Evolutionary conservation across 1,284 basidiomycete genomes (phyloP).

Genomic region (Amylostereum chailletii): DNA sequence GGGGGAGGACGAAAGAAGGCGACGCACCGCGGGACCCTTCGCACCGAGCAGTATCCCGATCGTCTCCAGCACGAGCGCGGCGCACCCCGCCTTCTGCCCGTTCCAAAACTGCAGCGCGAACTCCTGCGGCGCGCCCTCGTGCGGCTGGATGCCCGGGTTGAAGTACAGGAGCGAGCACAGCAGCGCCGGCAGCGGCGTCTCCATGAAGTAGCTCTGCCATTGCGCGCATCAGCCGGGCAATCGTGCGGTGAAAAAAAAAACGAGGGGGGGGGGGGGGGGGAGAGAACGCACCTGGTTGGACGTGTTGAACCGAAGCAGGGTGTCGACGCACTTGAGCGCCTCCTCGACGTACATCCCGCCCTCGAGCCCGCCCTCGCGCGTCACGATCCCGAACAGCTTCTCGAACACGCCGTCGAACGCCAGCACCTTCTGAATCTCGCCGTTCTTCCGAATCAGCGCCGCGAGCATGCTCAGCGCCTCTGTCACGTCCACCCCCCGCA

Average conservation of each 20-base stretch:
- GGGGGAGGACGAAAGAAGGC: neutral
- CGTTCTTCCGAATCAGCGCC: conserved; percentile 75
- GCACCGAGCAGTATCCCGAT: conserved; percentile 68
- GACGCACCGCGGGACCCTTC: conserved; percentile 63
- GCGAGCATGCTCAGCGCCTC: conserved; percentile 53
- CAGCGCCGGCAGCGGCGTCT: conserved; percentile 77
- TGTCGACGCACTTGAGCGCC: conserved; percentile 79
- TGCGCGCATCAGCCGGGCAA: neutral
- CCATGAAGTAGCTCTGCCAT: conserved; percentile 89
- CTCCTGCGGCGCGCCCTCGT: conserved; percentile 74
- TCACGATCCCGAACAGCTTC: conserved; percentile 85
- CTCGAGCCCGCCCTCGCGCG: conserved; percentile 85
- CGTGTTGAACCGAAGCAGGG: conserved; percentile 83
- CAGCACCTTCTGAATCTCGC: conserved; percentile 94
- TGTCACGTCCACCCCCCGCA: neutral
- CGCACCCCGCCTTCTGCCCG: conserved; percentile 78
- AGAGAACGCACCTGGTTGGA: conserved; percentile 77
- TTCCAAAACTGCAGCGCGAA: conserved; percentile 98
- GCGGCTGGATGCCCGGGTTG: conserved; percentile 81
- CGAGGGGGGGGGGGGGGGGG: neutral
- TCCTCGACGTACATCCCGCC: conserved; percentile 86
- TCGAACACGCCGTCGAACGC: conserved; percentile 98
- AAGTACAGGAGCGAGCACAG: conserved; percentile 80
- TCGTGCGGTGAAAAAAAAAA: conserved; percentile 3
- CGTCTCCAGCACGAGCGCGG: conserved; percentile 70